Percentiles rank a stretch among this genome's conserved stretches.
Evolutionary conservation across 2,329 filamentous ascomycete species (phyloP).

Genomic region (Clarireedia monteithiana): DNA sequence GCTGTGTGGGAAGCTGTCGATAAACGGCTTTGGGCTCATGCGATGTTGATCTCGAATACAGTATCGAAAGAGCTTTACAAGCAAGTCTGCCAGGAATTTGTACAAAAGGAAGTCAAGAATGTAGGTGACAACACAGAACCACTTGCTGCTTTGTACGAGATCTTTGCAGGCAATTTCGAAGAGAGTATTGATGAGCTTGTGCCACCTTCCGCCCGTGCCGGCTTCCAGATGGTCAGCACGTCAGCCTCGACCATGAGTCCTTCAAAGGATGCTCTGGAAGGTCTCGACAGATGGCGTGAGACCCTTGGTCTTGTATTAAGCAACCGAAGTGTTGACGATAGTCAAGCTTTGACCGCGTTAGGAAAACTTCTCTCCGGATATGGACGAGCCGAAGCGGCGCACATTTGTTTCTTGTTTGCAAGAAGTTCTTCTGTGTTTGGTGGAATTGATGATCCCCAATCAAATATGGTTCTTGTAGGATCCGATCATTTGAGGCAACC

Average conservation of each 20-base stretch:
- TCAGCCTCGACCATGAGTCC: constrained; percentile 46
- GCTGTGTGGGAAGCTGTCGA: constrained; percentile 92
- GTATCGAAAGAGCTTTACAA: constrained; percentile 80
- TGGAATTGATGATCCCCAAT: constrained; percentile 72
- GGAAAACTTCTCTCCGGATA: constrained; percentile 80
- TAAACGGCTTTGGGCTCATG: constrained; percentile 91
- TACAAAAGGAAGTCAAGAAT: constrained; percentile 87
- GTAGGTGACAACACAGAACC: constrained; percentile 75
- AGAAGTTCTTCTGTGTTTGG: constrained; percentile 63
- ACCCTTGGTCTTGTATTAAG: constrained; percentile 78
- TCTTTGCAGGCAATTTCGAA: constrained; percentile 87
- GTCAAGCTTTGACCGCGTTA: constrained; percentile 67
- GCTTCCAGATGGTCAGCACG: constrained; percentile 84
- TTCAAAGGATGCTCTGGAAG: constrained; percentile 68
- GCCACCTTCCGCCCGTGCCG: constrained; percentile 82
- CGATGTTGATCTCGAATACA: constrained; percentile 76
- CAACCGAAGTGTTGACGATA: constrained; percentile 78
- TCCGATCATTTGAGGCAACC: constrained; percentile 69
- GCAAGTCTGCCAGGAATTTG: constrained; percentile 90
- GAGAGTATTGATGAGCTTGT: constrained; percentile 96
- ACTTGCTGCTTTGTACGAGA: constrained; percentile 83
- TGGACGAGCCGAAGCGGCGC: constrained; percentile 81
- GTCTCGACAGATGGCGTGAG: constrained; percentile 89
- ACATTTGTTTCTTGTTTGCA: constrained; percentile 89
- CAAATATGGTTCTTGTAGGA: constrained; percentile 76